Evolutionary conservation across 1,139 yeast species (phyloP), one percentile per base, ranked within the genome.

Genomic region (Blastobotrys ciferrii): DNA sequence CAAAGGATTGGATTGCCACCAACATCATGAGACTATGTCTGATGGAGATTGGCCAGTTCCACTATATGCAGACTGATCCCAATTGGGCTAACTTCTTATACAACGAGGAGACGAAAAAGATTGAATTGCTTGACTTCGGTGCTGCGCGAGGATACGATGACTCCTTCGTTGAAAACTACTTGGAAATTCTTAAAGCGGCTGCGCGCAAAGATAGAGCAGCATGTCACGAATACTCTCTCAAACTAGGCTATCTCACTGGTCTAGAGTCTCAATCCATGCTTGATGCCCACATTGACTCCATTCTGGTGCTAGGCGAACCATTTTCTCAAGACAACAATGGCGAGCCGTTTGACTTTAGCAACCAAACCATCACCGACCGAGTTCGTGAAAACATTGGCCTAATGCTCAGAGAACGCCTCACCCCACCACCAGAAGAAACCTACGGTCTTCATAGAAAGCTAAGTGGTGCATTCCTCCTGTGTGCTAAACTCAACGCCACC

Each of bases 391-490:
- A 89, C 59, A 87, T 92, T 58, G 82, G 89, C 2, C 72, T 89
- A 45, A 91, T 92, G 98, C 76, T 92, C 57, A 80, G 84, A 55
- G 96, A 94, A 67, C 80, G 99, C 58, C 74, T 92, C 54, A 81
- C 96, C 3, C 98, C 98, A 3, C 99, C 98, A 3, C 99, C 99
- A 2, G 98, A 92, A 65, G 98, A 92, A 66, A 92, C 98, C 0
- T 92, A 92, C 66, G 87, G 96, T 6, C 74, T 94, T 60, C 98
- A 92, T 67, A 77, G 99, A 61, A 92, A 94, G 63, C 81, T 92
- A 63, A 86, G 96, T 64, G 98, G 99, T 9, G 95, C 94, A 1
- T 94, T 87, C 63, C 73, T 92, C 56, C 74, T 92, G 49, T 92
- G 98, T 71, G 87, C 98, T 3, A 79, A 89, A 61, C 75, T 92